phyloP scores from a whole-genome alignment of 805 yeast species.

The Dipodascus geniculatus region DNA sequence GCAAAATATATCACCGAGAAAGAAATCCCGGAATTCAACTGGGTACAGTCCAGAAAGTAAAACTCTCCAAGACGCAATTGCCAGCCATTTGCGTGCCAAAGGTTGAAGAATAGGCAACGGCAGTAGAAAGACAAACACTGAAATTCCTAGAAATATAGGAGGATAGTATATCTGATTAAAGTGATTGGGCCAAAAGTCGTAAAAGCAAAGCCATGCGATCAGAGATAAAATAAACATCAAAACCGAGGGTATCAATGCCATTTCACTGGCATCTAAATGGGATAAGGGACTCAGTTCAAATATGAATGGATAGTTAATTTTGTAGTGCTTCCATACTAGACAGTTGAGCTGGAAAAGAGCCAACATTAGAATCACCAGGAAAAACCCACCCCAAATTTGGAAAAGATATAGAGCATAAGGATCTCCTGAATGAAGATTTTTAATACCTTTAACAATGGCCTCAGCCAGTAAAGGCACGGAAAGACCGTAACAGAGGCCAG shows the following conservation, averaged over 20 bases:
- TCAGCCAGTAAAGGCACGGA: slow-evolving; percentile 56
- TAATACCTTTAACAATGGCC: slow-evolving; percentile 42
- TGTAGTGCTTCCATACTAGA: slow-evolving; percentile 56
- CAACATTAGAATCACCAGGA: slow-evolving; percentile 48
- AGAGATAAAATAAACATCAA: slow-evolving; percentile 45
- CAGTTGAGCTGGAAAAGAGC: slow-evolving; percentile 59
- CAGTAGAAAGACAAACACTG: slow-evolving; percentile 37
- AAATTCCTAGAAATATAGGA: slow-evolving; percentile 54
- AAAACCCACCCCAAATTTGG: slow-evolving; percentile 91
- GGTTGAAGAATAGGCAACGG: slow-evolving; percentile 50
- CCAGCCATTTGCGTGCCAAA: slow-evolving; percentile 68
- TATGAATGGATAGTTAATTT: slow-evolving; percentile 83
- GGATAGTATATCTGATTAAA: slow-evolving; percentile 48
- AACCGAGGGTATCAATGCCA: slow-evolving; percentile 49
- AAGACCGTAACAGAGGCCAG: slow-evolving; percentile 63
- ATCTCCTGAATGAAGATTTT: slow-evolving; percentile 29
- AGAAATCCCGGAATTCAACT: slow-evolving; percentile 90
- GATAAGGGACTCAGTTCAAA: slow-evolving; percentile 73
- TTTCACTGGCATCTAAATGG: slow-evolving; percentile 55
- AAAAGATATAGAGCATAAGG: slow-evolving; percentile 51
- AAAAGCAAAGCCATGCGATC: slow-evolving; percentile 66
- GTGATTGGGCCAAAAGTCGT: slow-evolving; percentile 52
- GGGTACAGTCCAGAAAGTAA: slow-evolving; percentile 79
- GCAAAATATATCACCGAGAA: slow-evolving; percentile 82
- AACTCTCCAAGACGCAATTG: slow-evolving; percentile 59